Evolutionary conservation across 2,329 filamentous ascomycete species (phyloP).

Genomic region (Aspergillus sp.): DNA sequence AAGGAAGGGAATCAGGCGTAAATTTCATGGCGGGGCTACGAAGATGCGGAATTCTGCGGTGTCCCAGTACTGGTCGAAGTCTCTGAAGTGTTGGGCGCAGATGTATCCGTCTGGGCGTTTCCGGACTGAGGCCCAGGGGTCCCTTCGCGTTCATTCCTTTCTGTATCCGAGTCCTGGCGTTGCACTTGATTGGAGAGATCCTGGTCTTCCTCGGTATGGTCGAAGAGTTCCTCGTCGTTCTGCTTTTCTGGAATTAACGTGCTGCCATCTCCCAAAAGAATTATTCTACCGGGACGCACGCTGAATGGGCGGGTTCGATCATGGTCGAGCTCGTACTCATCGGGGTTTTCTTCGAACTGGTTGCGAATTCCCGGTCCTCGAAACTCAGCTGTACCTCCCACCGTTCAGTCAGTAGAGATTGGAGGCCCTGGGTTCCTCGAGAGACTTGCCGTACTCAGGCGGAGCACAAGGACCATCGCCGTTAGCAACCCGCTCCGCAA

Average conservation of each 20-base stretch:
- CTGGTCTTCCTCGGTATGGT: constrained; percentile 82
- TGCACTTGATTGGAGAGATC: constrained; percentile 81
- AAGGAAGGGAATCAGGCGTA: constrained; percentile 15
- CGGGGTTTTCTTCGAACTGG: constrained; percentile 74
- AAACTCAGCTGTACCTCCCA: constrained; percentile 68
- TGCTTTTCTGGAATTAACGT: constrained; percentile 80
- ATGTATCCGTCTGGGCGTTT: constrained; percentile 20
- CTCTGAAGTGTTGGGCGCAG: constrained; percentile 33
- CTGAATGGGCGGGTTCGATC: constrained; percentile 66
- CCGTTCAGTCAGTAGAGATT: constrained; percentile 42
- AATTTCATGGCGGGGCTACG: constrained; percentile 25
- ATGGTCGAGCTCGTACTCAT: constrained; percentile 54
- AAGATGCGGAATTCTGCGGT: constrained; percentile 28
- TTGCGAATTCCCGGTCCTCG: constrained; percentile 79
- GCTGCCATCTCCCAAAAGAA: constrained; percentile 91
- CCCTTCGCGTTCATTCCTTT: constrained; percentile 49
- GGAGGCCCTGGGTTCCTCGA: constrained; percentile 43
- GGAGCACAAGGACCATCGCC: constrained; percentile 98
- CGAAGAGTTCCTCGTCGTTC: constrained; percentile 91
- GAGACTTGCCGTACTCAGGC: constrained; percentile 95
- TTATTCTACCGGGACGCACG: constrained; percentile 77
- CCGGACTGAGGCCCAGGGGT: constrained; percentile 51
- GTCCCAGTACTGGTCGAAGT: constrained; percentile 29
- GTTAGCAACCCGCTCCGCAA: constrained; percentile 89
- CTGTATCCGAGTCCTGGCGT: constrained; percentile 51